phyloP scores from a whole-genome alignment of 768 basidiomycete species.

The Russula lepida region DNA sequence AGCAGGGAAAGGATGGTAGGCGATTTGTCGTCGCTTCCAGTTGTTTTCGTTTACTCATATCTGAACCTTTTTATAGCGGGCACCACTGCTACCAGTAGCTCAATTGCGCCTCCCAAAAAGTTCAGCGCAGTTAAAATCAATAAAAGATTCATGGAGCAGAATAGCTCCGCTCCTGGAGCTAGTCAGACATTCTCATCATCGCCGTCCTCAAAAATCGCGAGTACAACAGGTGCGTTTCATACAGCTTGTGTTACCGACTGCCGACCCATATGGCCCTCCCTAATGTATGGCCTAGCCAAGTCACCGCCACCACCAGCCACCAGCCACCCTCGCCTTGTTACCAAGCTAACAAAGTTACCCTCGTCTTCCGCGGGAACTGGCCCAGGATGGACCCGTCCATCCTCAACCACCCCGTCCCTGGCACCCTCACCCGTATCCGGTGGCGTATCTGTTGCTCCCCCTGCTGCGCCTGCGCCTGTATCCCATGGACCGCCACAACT shows the following conservation, averaged over 20 bases:
- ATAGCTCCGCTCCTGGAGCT: slow-evolving; percentile 48
- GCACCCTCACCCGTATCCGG: slow-evolving; percentile 38
- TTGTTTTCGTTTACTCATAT: background rate
- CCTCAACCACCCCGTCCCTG: slow-evolving; percentile 59
- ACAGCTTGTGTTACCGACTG: background rate
- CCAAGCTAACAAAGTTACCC: slow-evolving; percentile 71
- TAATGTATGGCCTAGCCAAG: slow-evolving; percentile 37
- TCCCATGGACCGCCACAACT: slow-evolving; percentile 38
- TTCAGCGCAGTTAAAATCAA: slow-evolving; percentile 89
- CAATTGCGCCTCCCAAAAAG: slow-evolving; percentile 60
- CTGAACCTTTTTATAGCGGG: slow-evolving; percentile 2
- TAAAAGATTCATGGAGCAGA: slow-evolving; percentile 95
- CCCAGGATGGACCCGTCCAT: slow-evolving; percentile 72
- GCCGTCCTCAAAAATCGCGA: slow-evolving; percentile 41
- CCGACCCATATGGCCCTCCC: background rate
- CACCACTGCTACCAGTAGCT: slow-evolving; percentile 20
- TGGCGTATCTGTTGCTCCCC: slow-evolving; percentile 33
- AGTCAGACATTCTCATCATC: slow-evolving; percentile 37
- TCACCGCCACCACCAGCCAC: slow-evolving; percentile 44
- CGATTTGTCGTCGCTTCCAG: background rate
- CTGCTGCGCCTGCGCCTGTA: slow-evolving; percentile 23
- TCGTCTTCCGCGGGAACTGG: slow-evolving; percentile 48
- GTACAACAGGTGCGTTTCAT: slow-evolving; percentile 40
- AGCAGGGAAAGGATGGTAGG: slow-evolving; percentile 12
- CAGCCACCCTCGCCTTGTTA: slow-evolving; percentile 74